phyloP scores from a whole-genome alignment of 1,284 basidiomycete species.

The Apiotrichum sp. region DNA sequence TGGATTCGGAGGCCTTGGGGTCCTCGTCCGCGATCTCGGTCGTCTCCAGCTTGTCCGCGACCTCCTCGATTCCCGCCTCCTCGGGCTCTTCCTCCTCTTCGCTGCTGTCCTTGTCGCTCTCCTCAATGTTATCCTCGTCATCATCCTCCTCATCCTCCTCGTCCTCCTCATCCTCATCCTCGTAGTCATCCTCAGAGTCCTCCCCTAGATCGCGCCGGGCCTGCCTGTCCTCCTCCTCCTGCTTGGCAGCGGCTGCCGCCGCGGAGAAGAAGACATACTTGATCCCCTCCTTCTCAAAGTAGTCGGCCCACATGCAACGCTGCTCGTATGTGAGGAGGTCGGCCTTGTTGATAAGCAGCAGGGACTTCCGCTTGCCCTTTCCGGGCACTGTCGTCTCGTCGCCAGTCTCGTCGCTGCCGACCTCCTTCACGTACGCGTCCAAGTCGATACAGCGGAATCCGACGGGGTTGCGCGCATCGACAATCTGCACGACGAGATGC shows the following conservation, averaged over 20 bases:
- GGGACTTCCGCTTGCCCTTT: constrained; percentile 61
- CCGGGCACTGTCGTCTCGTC: constrained; percentile 62
- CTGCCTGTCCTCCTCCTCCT: constrained; percentile 58
- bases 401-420: constrained; percentile 60
- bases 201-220: constrained; percentile 37
- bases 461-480: constrained; percentile 88
- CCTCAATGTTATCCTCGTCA: constrained; percentile 35
- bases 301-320: constrained; percentile 86
- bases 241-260: constrained; percentile 75
- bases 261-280: constrained; percentile 96
- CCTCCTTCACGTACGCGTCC: constrained; percentile 76
- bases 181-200: constrained; percentile 24
- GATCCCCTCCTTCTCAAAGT: constrained; percentile 77
- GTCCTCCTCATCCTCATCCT: constrained; percentile 22
- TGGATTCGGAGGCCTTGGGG: not conserved
- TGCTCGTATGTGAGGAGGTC: constrained; percentile 85
- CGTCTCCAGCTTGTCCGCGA: constrained; percentile 25
- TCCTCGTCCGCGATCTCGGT: constrained; percentile 14
- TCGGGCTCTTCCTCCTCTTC: constrained; percentile 87
- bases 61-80: constrained; percentile 24
- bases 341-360: constrained; percentile 93
- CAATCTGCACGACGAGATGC: constrained; percentile 89
- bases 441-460: constrained; percentile 88
- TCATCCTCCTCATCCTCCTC: constrained; percentile 22
- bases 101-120: constrained; percentile 42